These are phyloP conservation scores for Priceomyces fermenticarens DNA, from an alignment of 805 yeast genomes.

Conservation along the genomic window DNA sequence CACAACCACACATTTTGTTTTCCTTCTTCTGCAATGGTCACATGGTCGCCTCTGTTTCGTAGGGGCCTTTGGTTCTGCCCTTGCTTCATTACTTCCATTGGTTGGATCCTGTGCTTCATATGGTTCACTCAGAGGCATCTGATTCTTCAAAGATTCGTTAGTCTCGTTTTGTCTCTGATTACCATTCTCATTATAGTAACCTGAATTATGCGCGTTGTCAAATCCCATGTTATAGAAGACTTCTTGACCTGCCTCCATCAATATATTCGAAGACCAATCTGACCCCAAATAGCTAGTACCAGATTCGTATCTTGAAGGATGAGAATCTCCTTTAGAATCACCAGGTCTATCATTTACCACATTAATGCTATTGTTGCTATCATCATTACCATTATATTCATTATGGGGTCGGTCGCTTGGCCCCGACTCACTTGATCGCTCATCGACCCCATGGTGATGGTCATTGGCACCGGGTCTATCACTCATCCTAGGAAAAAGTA, in stretches of 20 bases:
- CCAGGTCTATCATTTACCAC: background rate
- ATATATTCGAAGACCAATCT: constrained; percentile 32
- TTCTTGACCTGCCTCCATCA: constrained; percentile 30
- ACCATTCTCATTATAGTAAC: background rate
- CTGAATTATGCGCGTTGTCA: constrained; percentile 3
- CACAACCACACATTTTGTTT: constrained; percentile 71
- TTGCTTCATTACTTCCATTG: background rate
- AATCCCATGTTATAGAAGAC: constrained; percentile 34
- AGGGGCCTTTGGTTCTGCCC: background rate
- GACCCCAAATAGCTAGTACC: constrained; percentile 3
- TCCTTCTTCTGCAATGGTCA: constrained; percentile 79
- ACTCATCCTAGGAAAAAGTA: background rate
- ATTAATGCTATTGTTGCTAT: background rate
- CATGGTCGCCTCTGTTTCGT: constrained; percentile 62
- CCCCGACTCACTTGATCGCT: background rate
- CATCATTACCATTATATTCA: background rate
- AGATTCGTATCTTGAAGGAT: background rate
- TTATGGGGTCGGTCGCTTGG: background rate
- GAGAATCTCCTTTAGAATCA: background rate
- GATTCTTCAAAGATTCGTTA: background rate
- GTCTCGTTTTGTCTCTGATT: background rate
- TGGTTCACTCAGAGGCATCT: background rate
- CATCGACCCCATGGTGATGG: too few relatives aligned
- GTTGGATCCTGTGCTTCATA: background rate
- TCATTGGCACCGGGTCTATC: background rate